A percentile compares a stretch with the other conserved stretches of the same genome.
phyloP scores from a whole-genome alignment of 495 filamentous ascomycete genomes.

The Penicillium coprophilum region DNA sequence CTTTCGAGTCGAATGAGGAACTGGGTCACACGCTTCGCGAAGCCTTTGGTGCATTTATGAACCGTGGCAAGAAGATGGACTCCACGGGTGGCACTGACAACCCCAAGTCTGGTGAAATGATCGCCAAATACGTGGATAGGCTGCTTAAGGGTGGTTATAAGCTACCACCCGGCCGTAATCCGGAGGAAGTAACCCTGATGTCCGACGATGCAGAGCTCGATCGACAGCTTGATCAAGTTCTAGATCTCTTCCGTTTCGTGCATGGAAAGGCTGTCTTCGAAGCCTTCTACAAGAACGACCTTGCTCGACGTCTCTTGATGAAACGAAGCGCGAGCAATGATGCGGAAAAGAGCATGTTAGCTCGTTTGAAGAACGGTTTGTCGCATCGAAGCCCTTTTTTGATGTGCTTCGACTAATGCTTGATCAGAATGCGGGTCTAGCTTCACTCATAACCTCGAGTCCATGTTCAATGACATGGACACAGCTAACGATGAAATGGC shows the following conservation, averaged over 20 bases:
- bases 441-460: slow-evolving; percentile 95
- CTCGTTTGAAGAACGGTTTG: slow-evolving; percentile 75
- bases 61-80: slow-evolving; percentile 66
- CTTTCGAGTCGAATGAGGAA: slow-evolving; percentile 71
- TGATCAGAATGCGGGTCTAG: slow-evolving; percentile 77
- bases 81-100: slow-evolving; percentile 74
- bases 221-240: slow-evolving; percentile 81
- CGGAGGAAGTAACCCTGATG: slow-evolving; percentile 54
- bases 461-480: slow-evolving; percentile 99
- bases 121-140: slow-evolving; percentile 93
- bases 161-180: slow-evolving; percentile 47
- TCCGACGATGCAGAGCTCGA: slow-evolving; percentile 91
- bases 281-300: slow-evolving; percentile 97
- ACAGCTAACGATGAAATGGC: slow-evolving; percentile 80
- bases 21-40: slow-evolving; percentile 77
- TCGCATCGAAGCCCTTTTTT: slow-evolving; percentile 5
- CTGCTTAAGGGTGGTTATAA: slow-evolving; percentile 85
- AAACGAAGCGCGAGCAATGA: slow-evolving; percentile 88
- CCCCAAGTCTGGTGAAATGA: slow-evolving; percentile 96
- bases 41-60: slow-evolving; percentile 86
- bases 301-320: slow-evolving; percentile 86
- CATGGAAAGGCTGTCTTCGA: slow-evolving; percentile 98
- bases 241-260: slow-evolving; percentile 95
- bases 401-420: slow-evolving; percentile 9
- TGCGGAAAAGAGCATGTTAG: slow-evolving; percentile 92